These are phyloP conservation scores for Mycosarcoma mackinlayi DNA, from an alignment of 1,284 basidiomycete species.

Conservation along the genomic window DNA sequence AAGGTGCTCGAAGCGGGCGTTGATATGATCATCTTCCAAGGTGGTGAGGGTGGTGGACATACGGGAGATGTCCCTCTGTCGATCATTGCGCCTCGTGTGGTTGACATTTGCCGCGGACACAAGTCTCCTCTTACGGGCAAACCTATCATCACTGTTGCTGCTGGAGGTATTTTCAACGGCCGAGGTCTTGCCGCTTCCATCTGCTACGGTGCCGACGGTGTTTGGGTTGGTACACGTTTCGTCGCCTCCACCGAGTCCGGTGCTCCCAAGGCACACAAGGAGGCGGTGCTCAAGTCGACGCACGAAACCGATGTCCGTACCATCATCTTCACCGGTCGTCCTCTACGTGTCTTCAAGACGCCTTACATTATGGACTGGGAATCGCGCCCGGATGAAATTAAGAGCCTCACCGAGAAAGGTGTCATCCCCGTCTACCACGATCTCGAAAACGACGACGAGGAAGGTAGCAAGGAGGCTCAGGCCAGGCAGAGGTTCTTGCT, in stretches of 20 bases:
- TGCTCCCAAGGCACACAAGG: constrained; percentile 63
- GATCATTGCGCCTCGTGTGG: constrained; percentile 57
- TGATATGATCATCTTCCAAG: constrained; percentile 65
- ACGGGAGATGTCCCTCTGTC: constrained; percentile 61
- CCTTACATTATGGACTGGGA: constrained; percentile 62
- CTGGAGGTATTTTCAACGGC: constrained; percentile 61
- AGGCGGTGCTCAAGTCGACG: constrained; percentile 59
- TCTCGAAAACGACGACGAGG: constrained; percentile 60
- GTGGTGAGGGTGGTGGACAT: constrained; percentile 64
- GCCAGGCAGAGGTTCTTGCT: constrained; percentile 56
- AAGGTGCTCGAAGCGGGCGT: constrained; percentile 59
- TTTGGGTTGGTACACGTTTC: constrained; percentile 79
- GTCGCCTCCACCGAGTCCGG: constrained; percentile 73
- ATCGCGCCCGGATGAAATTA: constrained; percentile 62
- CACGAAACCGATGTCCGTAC: constrained; percentile 63
- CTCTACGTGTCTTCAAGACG: constrained; percentile 74
- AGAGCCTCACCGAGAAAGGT: constrained; percentile 58
- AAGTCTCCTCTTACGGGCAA: constrained; percentile 61
- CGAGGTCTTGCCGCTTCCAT: constrained; percentile 59
- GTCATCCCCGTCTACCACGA: constrained; percentile 63
- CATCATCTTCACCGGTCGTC: constrained; percentile 75
- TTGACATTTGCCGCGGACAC: constrained; percentile 56
- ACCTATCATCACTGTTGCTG: constrained; percentile 58
- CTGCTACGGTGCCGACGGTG: constrained; percentile 57
- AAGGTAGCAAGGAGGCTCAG: constrained; percentile 54